Conservation (phyloP, 306 rosid species). For the Pyrus betulifolia region DNA sequence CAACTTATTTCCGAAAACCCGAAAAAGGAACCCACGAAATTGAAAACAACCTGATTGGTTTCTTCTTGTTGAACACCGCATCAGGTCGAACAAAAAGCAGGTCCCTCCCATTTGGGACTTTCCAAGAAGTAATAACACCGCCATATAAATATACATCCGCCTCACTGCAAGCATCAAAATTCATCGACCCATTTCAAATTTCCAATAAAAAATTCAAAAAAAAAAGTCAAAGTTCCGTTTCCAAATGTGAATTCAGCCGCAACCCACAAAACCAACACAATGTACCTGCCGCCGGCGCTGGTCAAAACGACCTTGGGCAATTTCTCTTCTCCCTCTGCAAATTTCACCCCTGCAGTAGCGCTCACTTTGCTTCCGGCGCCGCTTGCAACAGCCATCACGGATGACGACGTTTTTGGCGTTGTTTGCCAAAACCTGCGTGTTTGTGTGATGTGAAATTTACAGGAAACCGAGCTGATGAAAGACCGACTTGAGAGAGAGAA, state of each 20-base stretch:
- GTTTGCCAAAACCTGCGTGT: background rate
- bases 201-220: background rate
- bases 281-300: slow-evolving; percentile 70
- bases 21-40: background rate
- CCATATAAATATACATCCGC: slow-evolving; percentile 81
- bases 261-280: background rate
- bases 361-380: slow-evolving; percentile 15
- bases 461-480: background rate
- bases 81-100: slow-evolving; percentile 92
- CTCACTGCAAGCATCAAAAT: slow-evolving; percentile 43
- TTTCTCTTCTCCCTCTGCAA: slow-evolving; percentile 80
- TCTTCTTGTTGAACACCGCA: slow-evolving; percentile 76
- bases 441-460: background rate
- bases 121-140: slow-evolving; percentile 89
- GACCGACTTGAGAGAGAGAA: background rate
- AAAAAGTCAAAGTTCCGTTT: background rate
- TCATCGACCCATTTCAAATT: background rate
- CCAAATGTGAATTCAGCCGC: background rate
- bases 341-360: slow-evolving; percentile 39
- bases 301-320: slow-evolving; percentile 75
- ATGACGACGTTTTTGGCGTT: slow-evolving; percentile 23
- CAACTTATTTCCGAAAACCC: background rate
- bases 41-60: slow-evolving; percentile 75
- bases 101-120: slow-evolving; percentile 63
- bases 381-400: slow-evolving; percentile 33